Base-by-base conservation (phyloP, 352 stramenopile species). In the Phytophthora brassicae region DNA sequence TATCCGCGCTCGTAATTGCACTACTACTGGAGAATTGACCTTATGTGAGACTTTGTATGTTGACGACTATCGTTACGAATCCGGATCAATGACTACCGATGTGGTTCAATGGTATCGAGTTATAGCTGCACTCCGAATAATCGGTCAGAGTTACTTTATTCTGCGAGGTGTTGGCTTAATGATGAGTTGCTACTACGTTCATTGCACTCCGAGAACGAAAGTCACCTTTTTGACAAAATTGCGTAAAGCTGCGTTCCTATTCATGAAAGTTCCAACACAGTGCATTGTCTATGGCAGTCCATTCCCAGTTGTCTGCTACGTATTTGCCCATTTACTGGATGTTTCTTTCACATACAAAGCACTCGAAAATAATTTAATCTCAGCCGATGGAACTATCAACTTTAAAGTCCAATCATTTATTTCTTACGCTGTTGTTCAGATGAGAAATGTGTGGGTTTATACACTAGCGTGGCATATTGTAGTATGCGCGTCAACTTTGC, bases 261-360 rank as follows among this genome's bases (percentile, higher is more conserved):
- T 88, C 22, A 58, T 75, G 11, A 75, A 50, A 33, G 46, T 78
- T n/a, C 76, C 79, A 3, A 79, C 60, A 14, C 76, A 88, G 45
- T 79, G 71, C 24, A 60, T 88, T 6, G 62, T 86, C 16, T 85
- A 79, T 36, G 77, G 77, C 6, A 79, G 70, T 29, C 48, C 57
- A 0, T 66, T 86, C 13, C 79, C 79, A 1, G 61, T 85, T 0
- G 6, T 47, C 0, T 75, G 68, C 51, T 89, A 85, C 58, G 51
- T 72, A 2, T 6, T 79, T 0, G 76, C 76, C 1, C 76, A 89
- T 31, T 17, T 72, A 8, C 63, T 84, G 19, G 79, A 89, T 45
- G 68, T 72, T 5, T 52, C 70, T 2, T 59, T 76, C 4, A 68
- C 70, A 0, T 84, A 85, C 55, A 47, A 70, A n/a, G 29, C 78